Conservation (phyloP, 1,139 yeast species). For the Saccharomyces hybrid region DNA sequence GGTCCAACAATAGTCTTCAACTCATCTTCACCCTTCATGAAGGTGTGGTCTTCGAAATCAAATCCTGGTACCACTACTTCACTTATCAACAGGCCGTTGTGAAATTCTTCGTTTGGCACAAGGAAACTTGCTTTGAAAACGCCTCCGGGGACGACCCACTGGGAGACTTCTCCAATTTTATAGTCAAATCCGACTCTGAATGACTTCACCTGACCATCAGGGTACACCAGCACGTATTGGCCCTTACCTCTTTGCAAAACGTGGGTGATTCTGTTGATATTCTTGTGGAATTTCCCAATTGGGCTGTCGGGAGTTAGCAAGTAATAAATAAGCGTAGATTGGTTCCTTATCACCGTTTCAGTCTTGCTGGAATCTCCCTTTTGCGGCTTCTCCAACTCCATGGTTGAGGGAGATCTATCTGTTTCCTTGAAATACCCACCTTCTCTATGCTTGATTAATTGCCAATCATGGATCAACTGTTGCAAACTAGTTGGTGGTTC, state of each 20-base stretch:
- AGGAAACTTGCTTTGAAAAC: slow-evolving; percentile 45
- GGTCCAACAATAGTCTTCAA: slow-evolving; percentile 35
- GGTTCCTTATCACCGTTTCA: slow-evolving; percentile 25
- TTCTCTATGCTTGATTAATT: slow-evolving; percentile 38
- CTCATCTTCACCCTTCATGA: slow-evolving; percentile 32
- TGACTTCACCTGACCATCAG: slow-evolving; percentile 39
- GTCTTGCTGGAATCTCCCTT: slow-evolving; percentile 5
- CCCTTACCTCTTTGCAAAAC: slow-evolving; percentile 45
- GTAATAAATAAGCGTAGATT: slow-evolving; percentile 42
- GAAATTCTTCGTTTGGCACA: slow-evolving; percentile 33
- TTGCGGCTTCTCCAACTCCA: slow-evolving; percentile 34
- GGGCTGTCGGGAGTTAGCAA: slow-evolving; percentile 42
- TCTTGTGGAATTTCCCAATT: slow-evolving; percentile 41
- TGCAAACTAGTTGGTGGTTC: slow-evolving; percentile 17
- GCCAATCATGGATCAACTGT: slow-evolving; percentile 29
- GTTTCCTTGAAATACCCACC: slow-evolving; percentile 48
- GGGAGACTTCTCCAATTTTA: slow-evolving; percentile 39
- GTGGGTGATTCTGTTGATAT: slow-evolving; percentile 43
- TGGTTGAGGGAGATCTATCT: slow-evolving; percentile 38
- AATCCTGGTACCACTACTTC: slow-evolving; percentile 51
- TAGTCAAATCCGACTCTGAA: slow-evolving; percentile 43
- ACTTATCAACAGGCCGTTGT: slow-evolving; percentile 40
- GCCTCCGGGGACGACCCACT: slow-evolving; percentile 54
- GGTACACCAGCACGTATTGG: slow-evolving; percentile 42
- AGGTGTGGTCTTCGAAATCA: slow-evolving; percentile 43